Percentiles rank a stretch among this genome's conserved stretches.
These are phyloP conservation scores for Vaccinium myrtillus DNA, from an alignment of 148 eudicot genomes.

Conservation along the genomic window DNA sequence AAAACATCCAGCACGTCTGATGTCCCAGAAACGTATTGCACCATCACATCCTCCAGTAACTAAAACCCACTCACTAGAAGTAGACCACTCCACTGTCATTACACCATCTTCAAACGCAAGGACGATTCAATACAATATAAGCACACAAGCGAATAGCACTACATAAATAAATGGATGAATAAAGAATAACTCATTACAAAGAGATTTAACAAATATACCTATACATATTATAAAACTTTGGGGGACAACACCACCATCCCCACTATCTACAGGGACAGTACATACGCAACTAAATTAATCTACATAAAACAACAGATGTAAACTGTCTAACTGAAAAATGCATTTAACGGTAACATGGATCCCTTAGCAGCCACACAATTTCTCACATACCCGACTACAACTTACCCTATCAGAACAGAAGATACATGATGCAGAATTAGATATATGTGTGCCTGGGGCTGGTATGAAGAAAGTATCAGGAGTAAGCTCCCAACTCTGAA, in stretches of 20 bases:
- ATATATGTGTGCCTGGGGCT: background rate
- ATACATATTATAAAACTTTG: too few relatives aligned
- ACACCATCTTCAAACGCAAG: conserved; percentile 63
- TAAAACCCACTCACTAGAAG: conserved; percentile 94
- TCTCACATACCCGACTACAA: background rate
- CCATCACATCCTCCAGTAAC: conserved; percentile 97
- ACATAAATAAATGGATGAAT: background rate
- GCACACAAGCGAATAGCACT: background rate
- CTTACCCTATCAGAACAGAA: background rate
- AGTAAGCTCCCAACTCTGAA: background rate
- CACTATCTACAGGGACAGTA: background rate
- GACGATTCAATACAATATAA: conserved; percentile 11
- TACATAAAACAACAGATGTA: conserved; percentile 3
- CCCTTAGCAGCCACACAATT: background rate
- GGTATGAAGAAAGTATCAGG: background rate
- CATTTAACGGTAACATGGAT: background rate
- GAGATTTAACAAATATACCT: background rate
- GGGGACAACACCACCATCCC: too few relatives aligned
- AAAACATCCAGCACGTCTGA: conserved; percentile 96
- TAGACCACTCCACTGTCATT: conserved; percentile 94
- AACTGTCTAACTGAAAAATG: background rate
- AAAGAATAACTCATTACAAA: background rate
- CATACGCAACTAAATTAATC: background rate
- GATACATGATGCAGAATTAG: background rate
- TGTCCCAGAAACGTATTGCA: conserved; percentile 97